A percentile compares a stretch with the other conserved stretches of the same genome.
Evolutionary conservation across 495 filamentous ascomycete species (phyloP).

Genomic region (Sabuloglossum arenarium): DNA sequence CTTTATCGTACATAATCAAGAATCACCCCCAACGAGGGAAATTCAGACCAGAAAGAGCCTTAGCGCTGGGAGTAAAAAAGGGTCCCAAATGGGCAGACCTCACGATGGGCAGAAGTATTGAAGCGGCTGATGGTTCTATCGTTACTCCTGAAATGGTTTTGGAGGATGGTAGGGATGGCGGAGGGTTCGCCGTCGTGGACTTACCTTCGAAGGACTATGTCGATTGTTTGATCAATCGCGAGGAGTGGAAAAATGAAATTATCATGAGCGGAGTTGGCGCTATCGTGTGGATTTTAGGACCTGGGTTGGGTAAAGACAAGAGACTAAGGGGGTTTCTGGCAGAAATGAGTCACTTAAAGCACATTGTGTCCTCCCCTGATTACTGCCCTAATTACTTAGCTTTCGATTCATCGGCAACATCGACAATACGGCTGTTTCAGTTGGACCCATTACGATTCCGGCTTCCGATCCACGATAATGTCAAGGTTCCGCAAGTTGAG

Average conservation of each 20-base stretch:
- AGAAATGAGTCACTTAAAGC: slow-evolving; percentile 34
- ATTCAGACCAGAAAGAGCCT: slow-evolving; percentile 47
- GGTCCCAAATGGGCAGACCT: slow-evolving; percentile 30
- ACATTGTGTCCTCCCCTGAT: slow-evolving; percentile 54
- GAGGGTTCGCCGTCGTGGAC: slow-evolving; percentile 63
- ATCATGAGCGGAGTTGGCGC: slow-evolving; percentile 44
- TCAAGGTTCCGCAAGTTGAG: not conserved
- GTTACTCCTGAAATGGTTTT: slow-evolving; percentile 49
- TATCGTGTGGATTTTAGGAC: slow-evolving; percentile 66
- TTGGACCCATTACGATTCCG: slow-evolving; percentile 50
- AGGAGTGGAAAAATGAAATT: slow-evolving; percentile 48
- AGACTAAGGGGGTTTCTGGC: slow-evolving; percentile 47
- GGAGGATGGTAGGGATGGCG: slow-evolving; percentile 28
- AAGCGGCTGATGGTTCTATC: slow-evolving; percentile 29
- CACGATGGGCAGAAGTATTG: slow-evolving; percentile 27
- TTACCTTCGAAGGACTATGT: slow-evolving; percentile 49
- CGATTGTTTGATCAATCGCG: slow-evolving; percentile 36
- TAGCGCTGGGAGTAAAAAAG: slow-evolving; percentile 30
- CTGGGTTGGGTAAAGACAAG: slow-evolving; percentile 37
- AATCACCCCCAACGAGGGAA: slow-evolving; percentile 55
- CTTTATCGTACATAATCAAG: slow-evolving; percentile 71
- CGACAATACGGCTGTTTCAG: slow-evolving; percentile 41
- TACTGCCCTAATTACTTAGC: slow-evolving; percentile 51
- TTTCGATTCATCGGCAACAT: slow-evolving; percentile 37
- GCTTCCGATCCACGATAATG: slow-evolving; percentile 37